Percentiles rank a stretch among this genome's conserved stretches.
Conservation (phyloP, 2,329 filamentous ascomycete genomes). For the Colletotrichum tofieldiae region DNA sequence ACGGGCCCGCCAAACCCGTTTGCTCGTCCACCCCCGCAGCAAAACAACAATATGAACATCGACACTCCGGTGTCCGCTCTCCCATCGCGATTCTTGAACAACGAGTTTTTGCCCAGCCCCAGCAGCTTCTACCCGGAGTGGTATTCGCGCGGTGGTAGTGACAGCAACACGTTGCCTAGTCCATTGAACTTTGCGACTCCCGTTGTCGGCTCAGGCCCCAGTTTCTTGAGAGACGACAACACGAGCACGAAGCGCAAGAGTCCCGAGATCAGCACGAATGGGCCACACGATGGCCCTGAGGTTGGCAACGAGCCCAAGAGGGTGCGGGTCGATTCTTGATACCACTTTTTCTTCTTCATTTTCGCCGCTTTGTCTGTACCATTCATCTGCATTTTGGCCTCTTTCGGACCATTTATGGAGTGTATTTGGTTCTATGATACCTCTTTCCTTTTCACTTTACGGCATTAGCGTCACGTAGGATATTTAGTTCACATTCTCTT, state of each 20-base stretch:
- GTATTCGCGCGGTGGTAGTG: conserved; percentile 79
- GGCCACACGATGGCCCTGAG: conserved; percentile 60
- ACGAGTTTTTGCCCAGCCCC: conserved; percentile 89
- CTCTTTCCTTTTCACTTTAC: conserved; percentile 36
- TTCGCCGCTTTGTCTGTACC: conserved; percentile 28
- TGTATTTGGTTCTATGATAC: conserved; percentile 44
- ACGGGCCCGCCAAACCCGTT: conserved; percentile 96
- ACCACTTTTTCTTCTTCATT: conserved; percentile 6
- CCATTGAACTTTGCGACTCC: conserved; percentile 95
- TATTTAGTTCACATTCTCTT: conserved; percentile 35
- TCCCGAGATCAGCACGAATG: conserved; percentile 63
- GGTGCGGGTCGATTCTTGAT: conserved; percentile 65
- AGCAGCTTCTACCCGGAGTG: conserved; percentile 95
- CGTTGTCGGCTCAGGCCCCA: conserved; percentile 72
- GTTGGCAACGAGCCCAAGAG: conserved; percentile 66
- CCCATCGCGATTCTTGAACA: conserved; percentile 90
- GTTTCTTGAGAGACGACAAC: conserved; percentile 73
- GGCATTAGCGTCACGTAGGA: conserved; percentile 43
- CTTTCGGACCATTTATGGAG: conserved; percentile 32
- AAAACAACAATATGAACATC: conserved; percentile 66
- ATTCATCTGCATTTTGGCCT: conserved; percentile 35
- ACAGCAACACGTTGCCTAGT: conserved; percentile 91
- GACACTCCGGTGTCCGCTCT: conserved; percentile 91
- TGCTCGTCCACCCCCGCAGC: conserved; percentile 85
- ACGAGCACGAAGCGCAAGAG: conserved; percentile 68